A percentile compares a stretch with the other conserved stretches of the same genome.
These are phyloP conservation scores for Axilococcus clingmanii DNA, from an alignment of 139 green algal genomes.

Conservation along the genomic window DNA sequence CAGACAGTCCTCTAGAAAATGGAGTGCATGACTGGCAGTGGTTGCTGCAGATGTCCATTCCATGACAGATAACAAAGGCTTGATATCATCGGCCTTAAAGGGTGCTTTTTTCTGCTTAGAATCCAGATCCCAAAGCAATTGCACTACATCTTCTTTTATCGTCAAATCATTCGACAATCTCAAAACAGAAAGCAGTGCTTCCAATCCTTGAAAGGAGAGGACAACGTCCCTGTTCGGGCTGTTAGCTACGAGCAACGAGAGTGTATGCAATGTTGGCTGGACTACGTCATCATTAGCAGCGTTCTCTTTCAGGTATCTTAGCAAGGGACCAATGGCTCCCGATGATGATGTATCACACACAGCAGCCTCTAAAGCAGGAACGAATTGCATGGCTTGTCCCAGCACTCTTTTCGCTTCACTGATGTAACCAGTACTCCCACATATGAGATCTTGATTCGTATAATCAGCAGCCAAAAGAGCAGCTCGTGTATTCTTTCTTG, in stretches of 20 bases:
- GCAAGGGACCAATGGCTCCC: constrained; percentile 30
- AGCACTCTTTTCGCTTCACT: constrained; percentile 29
- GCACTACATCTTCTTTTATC: constrained; percentile 17
- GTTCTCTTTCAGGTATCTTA: constrained; percentile 11
- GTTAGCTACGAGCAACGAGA: constrained; percentile 25
- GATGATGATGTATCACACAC: constrained; percentile 9
- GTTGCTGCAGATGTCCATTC: constrained; percentile 5
- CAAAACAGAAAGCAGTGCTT: constrained; percentile 15
- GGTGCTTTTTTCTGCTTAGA: background rate
- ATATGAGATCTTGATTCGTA: background rate
- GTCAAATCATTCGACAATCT: constrained; percentile 5
- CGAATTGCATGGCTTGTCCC: constrained; percentile 10
- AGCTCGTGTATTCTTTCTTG: constrained; percentile 1
- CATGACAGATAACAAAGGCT: constrained; percentile 8
- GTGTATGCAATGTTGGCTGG: constrained; percentile 18
- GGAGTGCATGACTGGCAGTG: constrained; percentile 17
- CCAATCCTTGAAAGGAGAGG: constrained; percentile 6
- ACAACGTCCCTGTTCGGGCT: constrained; percentile 26
- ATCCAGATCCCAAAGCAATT: constrained; percentile 32
- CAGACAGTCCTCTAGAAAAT: constrained; percentile 11
- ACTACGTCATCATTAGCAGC: constrained; percentile 12
- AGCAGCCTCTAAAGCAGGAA: background rate
- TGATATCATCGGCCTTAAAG: constrained; percentile 7
- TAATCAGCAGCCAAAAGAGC: constrained; percentile 1
- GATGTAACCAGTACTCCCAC: constrained; percentile 16